Conservation (phyloP, 2,329 filamentous ascomycete genomes). For the Arthrobotrys musiformis region DNA sequence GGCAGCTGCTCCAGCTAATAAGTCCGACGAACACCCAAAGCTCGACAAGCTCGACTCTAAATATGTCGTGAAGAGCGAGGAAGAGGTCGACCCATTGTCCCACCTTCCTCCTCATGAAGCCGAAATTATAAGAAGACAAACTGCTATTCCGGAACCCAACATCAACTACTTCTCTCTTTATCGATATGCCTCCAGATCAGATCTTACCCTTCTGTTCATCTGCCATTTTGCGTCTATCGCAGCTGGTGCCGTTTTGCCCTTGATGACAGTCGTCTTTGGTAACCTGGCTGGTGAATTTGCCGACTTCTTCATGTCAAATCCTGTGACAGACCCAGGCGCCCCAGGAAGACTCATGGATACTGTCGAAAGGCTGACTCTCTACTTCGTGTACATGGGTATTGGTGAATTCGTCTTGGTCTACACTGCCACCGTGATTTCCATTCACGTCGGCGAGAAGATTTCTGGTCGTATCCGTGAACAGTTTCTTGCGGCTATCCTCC, state of each 20-base stretch:
- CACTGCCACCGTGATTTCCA: conserved; percentile 85
- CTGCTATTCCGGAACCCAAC: conserved; percentile 73
- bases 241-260: conserved; percentile 78
- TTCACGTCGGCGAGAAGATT: conserved; percentile 84
- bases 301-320: conserved; percentile 63
- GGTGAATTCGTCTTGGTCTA: conserved; percentile 82
- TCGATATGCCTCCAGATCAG: conserved; percentile 75
- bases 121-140: conserved; percentile 74
- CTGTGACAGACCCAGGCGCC: conserved; percentile 15
- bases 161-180: conserved; percentile 74
- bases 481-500: conserved; percentile 84
- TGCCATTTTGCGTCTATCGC: conserved; percentile 74
- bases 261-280: conserved; percentile 86
- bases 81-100: conserved; percentile 69
- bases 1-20: neutral
- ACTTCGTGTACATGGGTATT: conserved; percentile 86
- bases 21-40: conserved; percentile 17
- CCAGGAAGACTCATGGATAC: conserved; percentile 35
- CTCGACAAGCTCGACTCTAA: conserved; percentile 57
- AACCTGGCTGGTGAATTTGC: conserved; percentile 78
- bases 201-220: conserved; percentile 72
- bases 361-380: conserved; percentile 67
- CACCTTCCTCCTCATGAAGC: conserved; percentile 75
- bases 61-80: conserved; percentile 59
- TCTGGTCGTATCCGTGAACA: conserved; percentile 80